Evolutionary conservation across 2,329 filamentous ascomycete genomes (phyloP).

Genomic region (Elsinoe perseae): DNA sequence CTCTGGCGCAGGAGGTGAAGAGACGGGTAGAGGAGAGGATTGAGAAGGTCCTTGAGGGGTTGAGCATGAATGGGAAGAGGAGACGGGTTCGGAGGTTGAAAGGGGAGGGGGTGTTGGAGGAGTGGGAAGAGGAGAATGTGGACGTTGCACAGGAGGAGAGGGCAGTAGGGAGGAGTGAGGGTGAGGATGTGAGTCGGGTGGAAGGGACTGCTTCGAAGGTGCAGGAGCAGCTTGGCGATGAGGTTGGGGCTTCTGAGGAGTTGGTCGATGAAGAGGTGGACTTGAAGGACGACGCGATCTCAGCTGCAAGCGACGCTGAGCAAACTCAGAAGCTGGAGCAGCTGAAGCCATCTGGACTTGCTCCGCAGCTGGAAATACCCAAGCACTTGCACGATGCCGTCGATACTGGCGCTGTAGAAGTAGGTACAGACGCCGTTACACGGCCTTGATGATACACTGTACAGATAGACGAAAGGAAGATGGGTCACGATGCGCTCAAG

Average conservation of each 20-base stretch:
- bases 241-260: not conserved
- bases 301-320: no score
- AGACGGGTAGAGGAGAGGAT: constrained; percentile 69
- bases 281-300: not conserved
- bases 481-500: not conserved
- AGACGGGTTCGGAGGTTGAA: not conserved
- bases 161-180: not conserved
- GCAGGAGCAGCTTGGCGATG: not conserved
- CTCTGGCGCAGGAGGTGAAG: constrained; percentile 73
- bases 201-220: not conserved
- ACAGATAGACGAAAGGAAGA: not conserved
- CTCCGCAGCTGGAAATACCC: constrained; percentile 4
- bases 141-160: not conserved
- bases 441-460: not conserved
- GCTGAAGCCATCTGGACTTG: not conserved
- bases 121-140: not conserved
- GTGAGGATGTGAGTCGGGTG: not conserved
- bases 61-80: constrained; percentile 13
- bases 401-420: not conserved
- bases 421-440: not conserved
- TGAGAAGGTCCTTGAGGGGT: constrained; percentile 45
- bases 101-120: not conserved
- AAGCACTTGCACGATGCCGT: constrained; percentile 10
- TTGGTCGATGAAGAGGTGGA: not conserved
- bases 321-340: not conserved